These are phyloP conservation scores for Lagenaria siceraria DNA, from an alignment of 306 rosid genomes.

Conservation along the genomic window DNA sequence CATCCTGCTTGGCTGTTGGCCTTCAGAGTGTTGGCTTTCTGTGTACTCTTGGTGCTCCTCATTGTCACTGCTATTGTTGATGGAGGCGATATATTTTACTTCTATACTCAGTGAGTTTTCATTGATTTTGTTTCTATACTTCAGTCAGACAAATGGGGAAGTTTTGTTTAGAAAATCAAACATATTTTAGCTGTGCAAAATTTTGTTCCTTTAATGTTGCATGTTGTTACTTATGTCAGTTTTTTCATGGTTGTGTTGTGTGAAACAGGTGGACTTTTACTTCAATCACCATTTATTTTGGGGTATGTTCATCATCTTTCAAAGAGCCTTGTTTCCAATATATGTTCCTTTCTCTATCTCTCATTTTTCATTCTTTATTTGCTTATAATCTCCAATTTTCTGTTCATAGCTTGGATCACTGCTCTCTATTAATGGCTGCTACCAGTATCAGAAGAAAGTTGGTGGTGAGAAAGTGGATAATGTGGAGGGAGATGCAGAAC, in stretches of 20 bases:
- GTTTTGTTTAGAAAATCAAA: background rate
- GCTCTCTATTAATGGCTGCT: slow-evolving; percentile 79
- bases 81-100: slow-evolving; percentile 69
- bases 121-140: background rate
- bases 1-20: slow-evolving; percentile 88
- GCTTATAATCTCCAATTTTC: slow-evolving; percentile 9
- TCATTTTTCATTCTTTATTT: background rate
- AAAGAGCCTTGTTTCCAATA: background rate
- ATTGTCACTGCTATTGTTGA: slow-evolving; percentile 39
- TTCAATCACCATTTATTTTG: slow-evolving; percentile 76
- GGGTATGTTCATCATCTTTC: slow-evolving; percentile 46
- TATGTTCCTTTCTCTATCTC: background rate
- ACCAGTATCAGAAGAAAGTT: slow-evolving; percentile 62
- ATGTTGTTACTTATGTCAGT: background rate
- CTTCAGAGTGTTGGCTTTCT: slow-evolving; percentile 65
- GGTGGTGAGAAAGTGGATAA: slow-evolving; percentile 65
- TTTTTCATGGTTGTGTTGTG: background rate
- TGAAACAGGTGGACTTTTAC: slow-evolving; percentile 82
- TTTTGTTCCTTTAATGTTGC: background rate
- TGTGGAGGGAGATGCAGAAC: slow-evolving; percentile 67
- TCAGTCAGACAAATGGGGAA: background rate
- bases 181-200: background rate
- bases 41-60: slow-evolving; percentile 68
- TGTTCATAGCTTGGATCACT: slow-evolving; percentile 59
- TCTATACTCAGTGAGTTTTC: slow-evolving; percentile 68